Evolutionary conservation across 2,329 filamentous ascomycete genomes (phyloP).

Genomic region (Xylaria hypoxylon): DNA sequence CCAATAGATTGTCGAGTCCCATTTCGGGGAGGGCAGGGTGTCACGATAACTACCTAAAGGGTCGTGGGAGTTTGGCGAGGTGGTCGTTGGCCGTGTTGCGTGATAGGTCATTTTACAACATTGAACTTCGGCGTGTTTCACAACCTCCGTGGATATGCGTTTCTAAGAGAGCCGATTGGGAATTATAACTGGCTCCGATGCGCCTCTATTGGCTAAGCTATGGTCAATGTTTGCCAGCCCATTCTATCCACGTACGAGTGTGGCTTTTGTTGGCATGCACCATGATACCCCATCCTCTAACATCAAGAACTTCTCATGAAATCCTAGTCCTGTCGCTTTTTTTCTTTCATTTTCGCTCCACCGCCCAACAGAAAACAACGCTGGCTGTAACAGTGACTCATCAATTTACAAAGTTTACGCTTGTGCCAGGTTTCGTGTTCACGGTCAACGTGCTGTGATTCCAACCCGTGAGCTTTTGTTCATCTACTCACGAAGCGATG

Average conservation of each 20-base stretch:
- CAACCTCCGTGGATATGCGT: constrained; percentile 15
- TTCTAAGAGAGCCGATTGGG: constrained; percentile 21
- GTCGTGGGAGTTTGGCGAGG: constrained; percentile 14
- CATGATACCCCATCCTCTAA: constrained; percentile 1
- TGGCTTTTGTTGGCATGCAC: constrained; percentile 13
- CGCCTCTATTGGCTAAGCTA: constrained; percentile 27
- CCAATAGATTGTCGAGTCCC: constrained; percentile 9
- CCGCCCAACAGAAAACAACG: neutral
- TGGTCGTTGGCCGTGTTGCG: constrained; percentile 21
- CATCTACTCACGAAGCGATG: neutral
- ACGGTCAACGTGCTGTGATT: constrained; percentile 45
- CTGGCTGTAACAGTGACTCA: neutral
- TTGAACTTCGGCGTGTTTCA: constrained; percentile 32
- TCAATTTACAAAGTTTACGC: constrained; percentile 45
- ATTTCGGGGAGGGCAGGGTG: constrained; percentile 1
- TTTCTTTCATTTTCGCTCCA: neutral
- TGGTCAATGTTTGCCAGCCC: constrained; percentile 5
- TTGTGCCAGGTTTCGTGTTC: constrained; percentile 50
- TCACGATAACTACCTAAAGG: neutral
- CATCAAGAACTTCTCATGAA: neutral
- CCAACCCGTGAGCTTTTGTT: constrained; percentile 19
- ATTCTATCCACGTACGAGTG: constrained; percentile 17
- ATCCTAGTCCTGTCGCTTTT: neutral
- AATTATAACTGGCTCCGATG: neutral
- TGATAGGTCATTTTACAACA: constrained; percentile 19